Percentiles rank a stretch among this genome's conserved stretches.
Conservation (phyloP, 768 basidiomycete genomes). For the Lentinula sp. region DNA sequence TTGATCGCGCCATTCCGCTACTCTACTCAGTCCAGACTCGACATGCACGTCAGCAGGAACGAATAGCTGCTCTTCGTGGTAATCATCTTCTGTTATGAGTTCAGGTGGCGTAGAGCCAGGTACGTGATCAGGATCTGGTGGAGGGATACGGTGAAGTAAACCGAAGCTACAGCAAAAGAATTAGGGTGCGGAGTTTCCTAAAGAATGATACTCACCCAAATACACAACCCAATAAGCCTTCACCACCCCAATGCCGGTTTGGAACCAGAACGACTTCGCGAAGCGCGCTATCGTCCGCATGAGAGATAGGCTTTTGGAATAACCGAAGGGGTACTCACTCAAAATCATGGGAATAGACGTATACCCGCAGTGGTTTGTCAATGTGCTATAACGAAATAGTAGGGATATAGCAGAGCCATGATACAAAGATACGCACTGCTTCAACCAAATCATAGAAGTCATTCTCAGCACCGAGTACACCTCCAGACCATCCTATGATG, state of each 20-base stretch:
- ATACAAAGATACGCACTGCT: constrained; percentile 48
- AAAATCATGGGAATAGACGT: constrained; percentile 96
- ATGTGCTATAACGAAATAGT: constrained; percentile 56
- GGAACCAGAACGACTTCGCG: constrained; percentile 93
- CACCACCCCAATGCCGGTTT: constrained; percentile 96
- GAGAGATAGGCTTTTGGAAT: neutral
- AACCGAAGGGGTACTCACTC: constrained; percentile 56
- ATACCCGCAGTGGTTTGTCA: constrained; percentile 89
- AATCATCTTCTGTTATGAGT: constrained; percentile 44
- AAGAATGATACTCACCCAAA: constrained; percentile 64
- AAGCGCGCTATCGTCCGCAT: constrained; percentile 60
- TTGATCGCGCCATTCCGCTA: constrained; percentile 15
- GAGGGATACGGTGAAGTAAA: constrained; percentile 88
- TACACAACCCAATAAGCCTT: constrained; percentile 90
- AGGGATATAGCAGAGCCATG: neutral
- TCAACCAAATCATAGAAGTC: constrained; percentile 98
- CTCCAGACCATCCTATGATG: constrained; percentile 91
- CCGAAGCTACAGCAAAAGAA: constrained; percentile 56
- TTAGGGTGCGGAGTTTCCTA: neutral
- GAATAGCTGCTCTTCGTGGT: constrained; percentile 62
- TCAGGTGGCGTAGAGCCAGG: constrained; percentile 55
- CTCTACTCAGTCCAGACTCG: constrained; percentile 17
- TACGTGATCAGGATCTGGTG: constrained; percentile 54
- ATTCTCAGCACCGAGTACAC: constrained; percentile 82
- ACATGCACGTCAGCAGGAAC: constrained; percentile 56